Percentiles rank a stretch among this genome's conserved stretches.
Evolutionary conservation across 352 stramenopile genomes (phyloP).

Genomic region (Globisporangium middletonii): DNA sequence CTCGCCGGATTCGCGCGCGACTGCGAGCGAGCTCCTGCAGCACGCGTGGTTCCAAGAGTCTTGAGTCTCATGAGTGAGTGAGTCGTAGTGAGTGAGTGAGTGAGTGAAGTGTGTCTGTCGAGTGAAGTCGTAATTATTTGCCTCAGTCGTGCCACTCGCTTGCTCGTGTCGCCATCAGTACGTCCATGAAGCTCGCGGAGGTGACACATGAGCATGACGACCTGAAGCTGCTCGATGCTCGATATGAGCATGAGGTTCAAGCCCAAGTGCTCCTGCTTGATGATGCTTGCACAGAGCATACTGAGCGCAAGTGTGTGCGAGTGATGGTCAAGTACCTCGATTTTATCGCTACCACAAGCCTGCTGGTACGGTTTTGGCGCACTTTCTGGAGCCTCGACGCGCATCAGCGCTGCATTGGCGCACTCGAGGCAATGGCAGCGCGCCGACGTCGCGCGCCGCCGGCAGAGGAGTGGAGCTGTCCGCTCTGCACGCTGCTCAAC

Average conservation of each 20-base stretch:
- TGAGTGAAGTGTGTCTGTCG: not conserved
- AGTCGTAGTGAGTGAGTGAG: not conserved
- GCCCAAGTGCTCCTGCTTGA: not conserved
- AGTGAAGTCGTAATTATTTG: slow-evolving; percentile 1
- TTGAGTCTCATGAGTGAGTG: not conserved
- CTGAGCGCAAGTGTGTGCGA: too few species aligned
- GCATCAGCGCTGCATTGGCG: not conserved
- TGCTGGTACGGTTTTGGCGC: not conserved
- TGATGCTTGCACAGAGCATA: not conserved
- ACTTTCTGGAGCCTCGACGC: not conserved
- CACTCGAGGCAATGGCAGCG: not conserved
- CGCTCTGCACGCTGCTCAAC: slow-evolving; percentile 68
- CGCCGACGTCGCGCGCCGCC: slow-evolving; percentile 3
- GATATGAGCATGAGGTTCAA: not conserved
- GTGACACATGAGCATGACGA: too few species aligned
- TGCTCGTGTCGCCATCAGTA: too few species aligned
- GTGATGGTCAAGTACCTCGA: not conserved
- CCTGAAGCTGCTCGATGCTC: too few species aligned
- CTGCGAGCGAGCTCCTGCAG: slow-evolving; percentile 42
- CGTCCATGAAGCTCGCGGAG: too few species aligned
- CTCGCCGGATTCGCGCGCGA: slow-evolving; percentile 63
- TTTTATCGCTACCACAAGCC: not conserved
- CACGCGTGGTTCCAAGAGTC: slow-evolving; percentile 43
- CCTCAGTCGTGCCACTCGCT: not conserved
- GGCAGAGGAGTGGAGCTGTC: slow-evolving; percentile 52